Conservation (phyloP, 2,329 filamentous ascomycete genomes). For the Scedosporium boydii region DNA sequence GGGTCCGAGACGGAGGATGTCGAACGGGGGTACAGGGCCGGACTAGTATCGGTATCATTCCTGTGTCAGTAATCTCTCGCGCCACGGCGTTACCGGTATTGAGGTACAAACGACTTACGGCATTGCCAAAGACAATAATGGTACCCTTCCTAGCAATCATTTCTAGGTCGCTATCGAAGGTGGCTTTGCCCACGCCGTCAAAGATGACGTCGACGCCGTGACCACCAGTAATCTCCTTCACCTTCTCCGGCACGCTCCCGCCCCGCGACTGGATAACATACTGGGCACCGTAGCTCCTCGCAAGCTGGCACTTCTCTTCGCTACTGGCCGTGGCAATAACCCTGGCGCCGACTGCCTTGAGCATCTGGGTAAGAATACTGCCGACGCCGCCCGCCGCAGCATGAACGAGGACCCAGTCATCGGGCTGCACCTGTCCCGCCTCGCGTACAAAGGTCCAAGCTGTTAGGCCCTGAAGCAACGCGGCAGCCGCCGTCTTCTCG, state of each 20-base stretch:
- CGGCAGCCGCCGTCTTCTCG: conserved; percentile 55
- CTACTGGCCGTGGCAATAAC: conserved; percentile 74
- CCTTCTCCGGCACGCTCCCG: conserved; percentile 48
- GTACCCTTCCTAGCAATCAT: conserved; percentile 68
- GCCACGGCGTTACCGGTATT: not conserved
- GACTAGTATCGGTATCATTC: conserved; percentile 23
- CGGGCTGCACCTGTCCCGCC: conserved; percentile 62
- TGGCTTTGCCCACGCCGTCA: conserved; percentile 77
- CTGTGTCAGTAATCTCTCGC: conserved; percentile 8
- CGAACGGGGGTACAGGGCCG: conserved; percentile 65
- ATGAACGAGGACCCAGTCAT: conserved; percentile 76
- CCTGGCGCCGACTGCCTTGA: conserved; percentile 62
- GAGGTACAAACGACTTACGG: conserved; percentile 34
- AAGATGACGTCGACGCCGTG: conserved; percentile 70
- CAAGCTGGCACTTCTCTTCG: conserved; percentile 61
- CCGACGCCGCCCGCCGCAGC: conserved; percentile 80
- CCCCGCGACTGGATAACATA: conserved; percentile 44
- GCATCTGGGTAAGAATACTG: conserved; percentile 63
- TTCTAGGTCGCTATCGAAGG: conserved; percentile 71
- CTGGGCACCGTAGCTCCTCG: conserved; percentile 60
- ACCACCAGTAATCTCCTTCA: conserved; percentile 61
- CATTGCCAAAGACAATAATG: conserved; percentile 73
- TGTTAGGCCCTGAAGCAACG: conserved; percentile 73
- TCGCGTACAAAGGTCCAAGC: conserved; percentile 72
- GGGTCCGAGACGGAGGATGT: conserved; percentile 43